phyloP scores from a whole-genome alignment of 2,329 filamentous ascomycete genomes.

The Emmonsia crescens region DNA sequence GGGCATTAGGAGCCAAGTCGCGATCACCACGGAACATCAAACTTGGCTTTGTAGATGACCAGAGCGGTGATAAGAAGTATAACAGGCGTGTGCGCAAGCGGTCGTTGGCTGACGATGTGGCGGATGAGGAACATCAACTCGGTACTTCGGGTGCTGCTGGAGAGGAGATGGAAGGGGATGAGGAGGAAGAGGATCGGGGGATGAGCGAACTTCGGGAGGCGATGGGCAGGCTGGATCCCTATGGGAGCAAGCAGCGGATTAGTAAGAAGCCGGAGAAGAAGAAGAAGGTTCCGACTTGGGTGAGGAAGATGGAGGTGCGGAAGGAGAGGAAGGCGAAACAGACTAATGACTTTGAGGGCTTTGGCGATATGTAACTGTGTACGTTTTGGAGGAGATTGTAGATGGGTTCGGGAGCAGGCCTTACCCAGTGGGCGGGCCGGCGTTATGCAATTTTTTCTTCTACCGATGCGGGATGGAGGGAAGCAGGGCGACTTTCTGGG shows the following conservation, averaged over 20 bases:
- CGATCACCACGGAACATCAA: slow-evolving; percentile 52
- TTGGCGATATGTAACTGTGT: not conserved
- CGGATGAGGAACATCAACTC: slow-evolving; percentile 15
- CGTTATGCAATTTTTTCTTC: not conserved
- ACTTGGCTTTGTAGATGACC: slow-evolving; percentile 42
- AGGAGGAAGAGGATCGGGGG: slow-evolving; percentile 7
- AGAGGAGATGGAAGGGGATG: slow-evolving; percentile 5
- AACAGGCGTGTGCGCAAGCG: slow-evolving; percentile 14
- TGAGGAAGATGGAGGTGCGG: slow-evolving; percentile 36
- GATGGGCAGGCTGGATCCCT: not conserved
- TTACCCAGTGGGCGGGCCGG: not conserved
- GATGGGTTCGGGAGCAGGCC: not conserved
- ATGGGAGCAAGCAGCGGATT: not conserved
- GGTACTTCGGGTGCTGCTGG: not conserved
- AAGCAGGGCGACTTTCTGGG: not conserved
- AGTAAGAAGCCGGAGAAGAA: slow-evolving; percentile 1
- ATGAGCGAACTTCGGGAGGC: not conserved
- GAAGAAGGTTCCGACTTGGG: slow-evolving; percentile 28
- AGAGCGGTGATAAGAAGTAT: slow-evolving; percentile 29
- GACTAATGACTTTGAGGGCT: slow-evolving; percentile 22
- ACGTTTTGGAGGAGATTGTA: not conserved
- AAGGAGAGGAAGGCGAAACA: slow-evolving; percentile 31
- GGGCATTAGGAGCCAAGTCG: slow-evolving; percentile 90
- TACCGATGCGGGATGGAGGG: not conserved
- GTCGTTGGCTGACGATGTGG: slow-evolving; percentile 18